Conservation (phyloP, 768 basidiomycete genomes). For the Rhizopogon vulgaris region DNA sequence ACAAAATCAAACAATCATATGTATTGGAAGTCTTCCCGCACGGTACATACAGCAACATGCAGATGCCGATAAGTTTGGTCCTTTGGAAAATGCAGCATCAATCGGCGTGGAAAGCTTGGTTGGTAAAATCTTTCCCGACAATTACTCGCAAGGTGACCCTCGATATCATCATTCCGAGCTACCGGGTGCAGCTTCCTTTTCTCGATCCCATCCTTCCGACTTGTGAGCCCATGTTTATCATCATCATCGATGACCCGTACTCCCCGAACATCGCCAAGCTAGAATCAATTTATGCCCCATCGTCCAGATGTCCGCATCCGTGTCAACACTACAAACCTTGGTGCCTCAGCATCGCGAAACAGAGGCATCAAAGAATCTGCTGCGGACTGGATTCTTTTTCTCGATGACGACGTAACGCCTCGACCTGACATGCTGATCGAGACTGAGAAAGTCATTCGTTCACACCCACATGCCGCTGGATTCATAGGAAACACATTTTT, state of each 20-base stretch:
- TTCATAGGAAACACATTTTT: conserved; percentile 50
- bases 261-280: conserved; percentile 36
- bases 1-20: too few relatives aligned
- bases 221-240: conserved; percentile 47
- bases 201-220: conserved; percentile 39
- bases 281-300: conserved; percentile 29
- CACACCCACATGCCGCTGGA: conserved; percentile 41
- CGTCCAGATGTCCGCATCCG: conserved; percentile 51
- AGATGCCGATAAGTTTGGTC: conserved; percentile 19
- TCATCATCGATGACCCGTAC: conserved; percentile 51
- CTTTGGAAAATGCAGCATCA: too few relatives aligned
- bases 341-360: conserved; percentile 51
- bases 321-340: conserved; percentile 39
- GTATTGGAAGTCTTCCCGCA: conserved; percentile 36
- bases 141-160: conserved; percentile 11
- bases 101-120: too few relatives aligned
- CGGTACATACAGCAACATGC: conserved; percentile 43
- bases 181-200: conserved; percentile 41
- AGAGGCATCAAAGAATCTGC: conserved; percentile 48
- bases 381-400: conserved; percentile 52
- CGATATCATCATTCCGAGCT: conserved; percentile 53
- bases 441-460: conserved; percentile 41
- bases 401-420: conserved; percentile 55
- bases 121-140: too few relatives aligned
- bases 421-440: conserved; percentile 35